Evolutionary conservation across 2,329 filamentous ascomycete species (phyloP), one percentile per base, ranked within the genome.

Genomic region (Fusarium poae): DNA sequence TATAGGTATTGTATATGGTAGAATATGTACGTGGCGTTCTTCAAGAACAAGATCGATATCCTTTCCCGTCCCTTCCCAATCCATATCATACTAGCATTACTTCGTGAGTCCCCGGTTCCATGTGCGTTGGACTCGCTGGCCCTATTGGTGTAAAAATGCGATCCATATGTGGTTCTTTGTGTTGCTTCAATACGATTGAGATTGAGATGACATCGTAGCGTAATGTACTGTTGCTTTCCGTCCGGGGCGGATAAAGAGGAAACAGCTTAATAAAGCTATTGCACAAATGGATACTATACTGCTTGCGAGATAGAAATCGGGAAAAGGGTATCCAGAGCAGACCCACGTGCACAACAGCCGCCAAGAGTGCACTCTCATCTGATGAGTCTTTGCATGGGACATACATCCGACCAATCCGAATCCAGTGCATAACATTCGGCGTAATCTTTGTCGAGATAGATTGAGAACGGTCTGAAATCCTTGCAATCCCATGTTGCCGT

Each of bases 1-100:
- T 70, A 64, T 68, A 64, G 67, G 64, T 71, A 68, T 65, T 71
- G 55, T 67, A 51, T 68, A 65, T 70, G 42, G 51, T 35, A 70
- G 50, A 55, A 67, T 70, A 65, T 70, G 40, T 68, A 68, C 57
- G 51, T 45, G 23, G n/a, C 37, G 44, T 53, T 59, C 49, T 49
- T 56, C 30, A 42, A 49, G 16, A 62, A 52, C 51, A 62, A 66
- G 56, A 54, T 58, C 11, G 12, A 44, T 62, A 46, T 62, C 52
- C 40, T 50, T 34, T 62, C 49, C 37, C 42, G 37, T 44, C 57
- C 35, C 42, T 39, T 56, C 30, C 13, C 52, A 45, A 45, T 39
- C 40, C 52, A 42, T 65, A 29, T 46, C 46, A 35, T 64, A 59
- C 63, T 50, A 52, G 59, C 67, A 71, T 71, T 71, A 71, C 56